Percentiles rank a stretch among this genome's conserved stretches.
These are phyloP conservation scores for Hypoxylon lienhwacheense DNA, from an alignment of 495 filamentous ascomycete genomes.

Conservation along the genomic window DNA sequence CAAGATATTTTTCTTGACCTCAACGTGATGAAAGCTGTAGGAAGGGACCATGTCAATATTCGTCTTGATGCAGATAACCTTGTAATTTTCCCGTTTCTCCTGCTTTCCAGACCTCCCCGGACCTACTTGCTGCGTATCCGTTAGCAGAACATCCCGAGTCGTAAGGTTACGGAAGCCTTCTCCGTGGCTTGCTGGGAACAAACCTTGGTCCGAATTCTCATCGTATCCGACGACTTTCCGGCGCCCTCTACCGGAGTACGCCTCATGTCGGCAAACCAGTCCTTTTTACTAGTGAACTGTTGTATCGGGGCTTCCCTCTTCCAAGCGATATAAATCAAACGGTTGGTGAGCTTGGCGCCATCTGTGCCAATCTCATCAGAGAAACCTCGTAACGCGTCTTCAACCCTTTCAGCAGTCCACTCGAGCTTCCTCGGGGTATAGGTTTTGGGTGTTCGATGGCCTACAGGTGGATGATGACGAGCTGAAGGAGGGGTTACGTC, in stretches of 20 bases:
- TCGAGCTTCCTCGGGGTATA: constrained; percentile 42
- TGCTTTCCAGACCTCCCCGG: constrained; percentile 43
- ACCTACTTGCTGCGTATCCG: constrained; percentile 32
- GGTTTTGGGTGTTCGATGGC: constrained; percentile 36
- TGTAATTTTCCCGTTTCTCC: constrained; percentile 39
- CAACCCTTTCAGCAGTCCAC: constrained; percentile 44
- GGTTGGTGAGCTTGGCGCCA: constrained; percentile 43
- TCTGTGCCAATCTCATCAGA: constrained; percentile 40
- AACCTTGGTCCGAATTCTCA: constrained; percentile 48
- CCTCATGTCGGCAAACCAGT: constrained; percentile 47
- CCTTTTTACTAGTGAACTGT: constrained; percentile 42
- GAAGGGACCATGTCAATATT: constrained; percentile 44
- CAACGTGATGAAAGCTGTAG: constrained; percentile 54
- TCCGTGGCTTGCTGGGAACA: constrained; percentile 5
- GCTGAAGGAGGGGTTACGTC: constrained; percentile 23
- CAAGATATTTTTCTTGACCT: constrained; percentile 53
- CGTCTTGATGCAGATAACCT: constrained; percentile 45
- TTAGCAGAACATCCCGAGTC: constrained; percentile 4
- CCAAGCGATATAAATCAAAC: constrained; percentile 45
- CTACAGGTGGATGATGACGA: constrained; percentile 4
- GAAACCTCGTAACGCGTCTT: constrained; percentile 33
- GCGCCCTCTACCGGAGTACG: constrained; percentile 23
- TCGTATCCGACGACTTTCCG: constrained; percentile 33
- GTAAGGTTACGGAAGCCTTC: background rate
- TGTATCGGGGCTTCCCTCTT: constrained; percentile 41